Evolutionary conservation across 352 stramenopile genomes (phyloP), one percentile per base, ranked within the genome.

Genomic region (Pythium pyrilobum): DNA sequence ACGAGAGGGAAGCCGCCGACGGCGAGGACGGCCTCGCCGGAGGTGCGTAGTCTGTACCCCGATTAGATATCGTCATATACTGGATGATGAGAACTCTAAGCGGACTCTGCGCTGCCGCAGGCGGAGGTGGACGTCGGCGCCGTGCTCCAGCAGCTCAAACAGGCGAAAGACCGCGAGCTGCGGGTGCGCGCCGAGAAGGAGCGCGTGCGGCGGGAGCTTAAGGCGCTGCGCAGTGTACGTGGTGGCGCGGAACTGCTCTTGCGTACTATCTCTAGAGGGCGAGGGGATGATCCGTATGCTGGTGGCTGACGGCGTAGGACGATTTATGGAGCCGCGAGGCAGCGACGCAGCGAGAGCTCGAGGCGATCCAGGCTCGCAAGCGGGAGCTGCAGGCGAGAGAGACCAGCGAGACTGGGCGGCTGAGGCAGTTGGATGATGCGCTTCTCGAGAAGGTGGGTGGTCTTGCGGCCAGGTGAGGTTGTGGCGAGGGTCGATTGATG

Each of bases 161-260:
- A 40, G 25, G 61, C 72, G 21, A 89, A 89, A 53, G 72, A 83
- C 34, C 74, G 69, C 54, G 78, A 89, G 45, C 69, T 87, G 47
- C 60, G 66, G n/a, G 56, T 87, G n/a, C 71, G 68, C 16, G 74
- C 60, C 12, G 78, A 89, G 69, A 87, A 86, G 52, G 77, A 83
- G 63, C 76, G 72, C 31, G 64, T 89, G 36, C 76, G 76, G 20
- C 59, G 61, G 42, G 76, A 85, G 33, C 65, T 87, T 8, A 63
- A 68, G 40, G 54, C 76, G 29, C 44, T 85, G 20, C 66, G 72
- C 9, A 69, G 59, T 27, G 78, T 87, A 38, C 5, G 64, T 24
- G 16, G 27, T 20, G 3, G 27, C 13, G 4, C 23, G 16, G 6
- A 16, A 11, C 29, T 38, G 13, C 2, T 36, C 12, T 23, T 33